phyloP scores from a whole-genome alignment of 2,329 filamentous ascomycete species.

The Ophiostoma populinum region DNA sequence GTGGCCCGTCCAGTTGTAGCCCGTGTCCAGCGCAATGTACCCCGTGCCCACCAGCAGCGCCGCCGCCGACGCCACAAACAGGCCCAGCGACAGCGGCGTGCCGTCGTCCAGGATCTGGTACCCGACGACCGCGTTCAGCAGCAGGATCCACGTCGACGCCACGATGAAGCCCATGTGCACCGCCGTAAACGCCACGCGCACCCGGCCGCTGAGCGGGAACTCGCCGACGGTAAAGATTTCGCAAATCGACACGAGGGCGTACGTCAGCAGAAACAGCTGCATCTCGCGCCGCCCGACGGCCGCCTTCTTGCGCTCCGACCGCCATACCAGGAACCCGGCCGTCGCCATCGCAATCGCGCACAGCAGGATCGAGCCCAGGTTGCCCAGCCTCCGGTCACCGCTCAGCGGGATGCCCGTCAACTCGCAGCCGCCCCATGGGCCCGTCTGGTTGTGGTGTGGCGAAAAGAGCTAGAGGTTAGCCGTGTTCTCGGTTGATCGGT shows the following conservation, averaged over 20 bases:
- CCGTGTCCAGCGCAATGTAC: conserved; percentile 91
- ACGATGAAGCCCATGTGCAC: conserved; percentile 82
- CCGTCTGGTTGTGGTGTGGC: conserved; percentile 36
- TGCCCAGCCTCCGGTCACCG: conserved; percentile 50
- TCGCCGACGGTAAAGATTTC: conserved; percentile 93
- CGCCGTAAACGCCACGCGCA: conserved; percentile 69
- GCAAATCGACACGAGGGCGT: conserved; percentile 76
- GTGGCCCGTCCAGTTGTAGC: conserved; percentile 65
- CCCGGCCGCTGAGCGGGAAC: conserved; percentile 55
- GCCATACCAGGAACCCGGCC: conserved; percentile 51
- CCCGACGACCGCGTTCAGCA: conserved; percentile 82
- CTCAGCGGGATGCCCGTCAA: conserved; percentile 60
- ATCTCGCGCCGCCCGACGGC: conserved; percentile 93
- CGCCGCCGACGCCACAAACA: conserved; percentile 54
- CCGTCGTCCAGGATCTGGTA: conserved; percentile 91
- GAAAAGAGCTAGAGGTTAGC: conserved; percentile 41
- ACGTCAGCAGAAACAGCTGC: conserved; percentile 79
- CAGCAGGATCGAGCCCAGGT: conserved; percentile 82
- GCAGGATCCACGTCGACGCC: conserved; percentile 75
- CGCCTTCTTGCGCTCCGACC: conserved; percentile 77
- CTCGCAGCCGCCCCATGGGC: conserved; percentile 51
- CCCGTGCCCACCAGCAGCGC: conserved; percentile 76
- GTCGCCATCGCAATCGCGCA: conserved; percentile 58
- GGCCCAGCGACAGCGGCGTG: conserved; percentile 62
- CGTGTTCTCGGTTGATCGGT: not conserved